Base-by-base conservation (phyloP, 2,329 filamentous ascomycete species). In the Aspergillus neotritici region DNA sequence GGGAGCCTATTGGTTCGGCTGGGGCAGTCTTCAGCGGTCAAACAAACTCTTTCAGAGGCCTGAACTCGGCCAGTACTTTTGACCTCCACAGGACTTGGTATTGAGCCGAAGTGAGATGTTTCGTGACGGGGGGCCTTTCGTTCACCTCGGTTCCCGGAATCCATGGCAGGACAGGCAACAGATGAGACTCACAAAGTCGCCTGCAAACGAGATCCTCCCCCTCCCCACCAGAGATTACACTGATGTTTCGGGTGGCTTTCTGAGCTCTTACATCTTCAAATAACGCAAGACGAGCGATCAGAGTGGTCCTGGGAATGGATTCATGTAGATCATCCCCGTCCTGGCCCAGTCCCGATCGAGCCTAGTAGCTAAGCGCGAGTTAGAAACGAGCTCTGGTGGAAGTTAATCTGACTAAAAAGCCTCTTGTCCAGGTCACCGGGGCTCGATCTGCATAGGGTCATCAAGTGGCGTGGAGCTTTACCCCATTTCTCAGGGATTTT, bases 1-100 rank as follows among this genome's bases (percentile, higher is more conserved):
- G 40, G 44, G 37, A 40, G 37, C 41, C 48, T 49, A 60, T 61
- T 61, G 57, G 55, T 39, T 43, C 53, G 51, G 53, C 37, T 54
- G 43, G 49, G 49, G 47, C 45, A 46, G 41, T 34, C 37, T 34
- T 41, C 46, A 47, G 42, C 42, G 54, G 53, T 58, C 61, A 60
- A 58, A 53, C 56, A 48, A 50, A 46, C 40, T 37, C 31, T 48
- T 41, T 46, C 41, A 53, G 53, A 49, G 49, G 51, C 51, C 53
- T 47, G 50, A 53, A 46, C 38, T 51, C 50, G 44, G 43, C 35
- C 41, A 34, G 47, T 50, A 51, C 53, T 51, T 55, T 55, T 50
- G 46, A 36, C 40, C 40, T 16, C 34, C 21, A 25, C 21, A 25
- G 9, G 5, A 25, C 21, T 25, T 25, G 21, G 21, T 25, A 25